Conservation (phyloP, 1,284 basidiomycete species). For the Takashimella tepidaria region DNA sequence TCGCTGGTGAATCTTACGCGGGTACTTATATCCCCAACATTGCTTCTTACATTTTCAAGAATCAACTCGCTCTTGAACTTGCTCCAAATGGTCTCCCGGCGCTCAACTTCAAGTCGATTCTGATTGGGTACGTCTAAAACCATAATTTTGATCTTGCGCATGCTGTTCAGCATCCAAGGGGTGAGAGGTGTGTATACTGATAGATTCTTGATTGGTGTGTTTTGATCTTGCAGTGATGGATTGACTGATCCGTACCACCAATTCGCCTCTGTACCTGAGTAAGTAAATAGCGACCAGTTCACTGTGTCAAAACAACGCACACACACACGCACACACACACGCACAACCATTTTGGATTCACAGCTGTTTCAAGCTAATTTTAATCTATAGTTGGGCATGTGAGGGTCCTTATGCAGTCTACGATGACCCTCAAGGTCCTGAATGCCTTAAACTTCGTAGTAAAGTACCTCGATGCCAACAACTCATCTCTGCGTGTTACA, state of each 20-base stretch:
- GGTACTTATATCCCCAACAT: conserved; percentile 78
- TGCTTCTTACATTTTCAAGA: conserved; percentile 65
- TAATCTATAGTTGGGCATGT: conserved; percentile 51
- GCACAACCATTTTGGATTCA: no score
- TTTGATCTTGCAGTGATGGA: conserved; percentile 33
- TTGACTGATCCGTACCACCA: conserved; percentile 69
- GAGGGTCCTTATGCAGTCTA: conserved; percentile 41
- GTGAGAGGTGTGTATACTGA: no score
- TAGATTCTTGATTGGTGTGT: no score
- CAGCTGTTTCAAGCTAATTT: no score
- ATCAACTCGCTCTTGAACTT: conserved; percentile 55
- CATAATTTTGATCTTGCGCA: no score
- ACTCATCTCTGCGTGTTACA: conserved; percentile 47
- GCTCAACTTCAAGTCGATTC: conserved; percentile 70
- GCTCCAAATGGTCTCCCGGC: conserved; percentile 43
- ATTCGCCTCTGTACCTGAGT: conserved; percentile 71
- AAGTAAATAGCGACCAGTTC: conserved; percentile 9
- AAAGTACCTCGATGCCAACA: conserved; percentile 42
- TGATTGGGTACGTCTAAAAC: conserved; percentile 80
- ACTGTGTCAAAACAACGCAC: conserved; percentile 1
- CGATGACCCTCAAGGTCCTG: conserved; percentile 36
- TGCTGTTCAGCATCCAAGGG: no score
- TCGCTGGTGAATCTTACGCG: conserved; percentile 57
- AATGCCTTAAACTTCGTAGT: conserved; percentile 33
- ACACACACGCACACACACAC: no score